Conservation (phyloP, 768 basidiomycete species). For the Leucocoprinus sp. region DNA sequence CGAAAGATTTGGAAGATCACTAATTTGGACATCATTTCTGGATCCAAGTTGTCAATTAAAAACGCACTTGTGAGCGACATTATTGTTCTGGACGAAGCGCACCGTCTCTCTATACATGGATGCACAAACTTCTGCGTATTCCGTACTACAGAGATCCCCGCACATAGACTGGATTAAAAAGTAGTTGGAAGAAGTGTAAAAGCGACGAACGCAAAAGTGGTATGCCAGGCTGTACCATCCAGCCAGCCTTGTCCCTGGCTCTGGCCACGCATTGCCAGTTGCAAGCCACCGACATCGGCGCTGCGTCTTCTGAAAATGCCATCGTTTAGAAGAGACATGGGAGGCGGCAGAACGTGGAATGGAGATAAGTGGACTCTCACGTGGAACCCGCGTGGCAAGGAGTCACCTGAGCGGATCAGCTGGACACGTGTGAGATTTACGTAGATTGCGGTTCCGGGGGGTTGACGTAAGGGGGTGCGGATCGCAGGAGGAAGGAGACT, state of each 20-base stretch:
- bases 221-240: conserved; percentile 27
- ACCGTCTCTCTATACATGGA: conserved; percentile 81
- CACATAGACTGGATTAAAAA: not conserved
- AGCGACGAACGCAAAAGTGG: conserved; percentile 37
- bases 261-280: conserved; percentile 60
- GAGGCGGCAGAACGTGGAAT: not conserved
- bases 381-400: conserved; percentile 35
- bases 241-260: conserved; percentile 69
- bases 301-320: conserved; percentile 41
- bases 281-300: conserved; percentile 86
- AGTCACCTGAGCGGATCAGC: conserved; percentile 29
- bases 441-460: no score
- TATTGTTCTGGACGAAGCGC: conserved; percentile 23
- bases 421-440: no score
- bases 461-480: no score
- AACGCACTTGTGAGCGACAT: conserved; percentile 58
- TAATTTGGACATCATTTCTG: no score
- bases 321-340: conserved; percentile 4
- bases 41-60: no score
- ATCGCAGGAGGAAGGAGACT: no score
- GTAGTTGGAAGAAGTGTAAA: conserved; percentile 2
- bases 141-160: conserved; percentile 26
- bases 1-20: conserved; percentile 40
- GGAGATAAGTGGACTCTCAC: no score
- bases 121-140: conserved; percentile 75